Evolutionary conservation across 805 yeast genomes (phyloP), one percentile per base, ranked within the genome.

Genomic region (Limtongia smithiae): DNA sequence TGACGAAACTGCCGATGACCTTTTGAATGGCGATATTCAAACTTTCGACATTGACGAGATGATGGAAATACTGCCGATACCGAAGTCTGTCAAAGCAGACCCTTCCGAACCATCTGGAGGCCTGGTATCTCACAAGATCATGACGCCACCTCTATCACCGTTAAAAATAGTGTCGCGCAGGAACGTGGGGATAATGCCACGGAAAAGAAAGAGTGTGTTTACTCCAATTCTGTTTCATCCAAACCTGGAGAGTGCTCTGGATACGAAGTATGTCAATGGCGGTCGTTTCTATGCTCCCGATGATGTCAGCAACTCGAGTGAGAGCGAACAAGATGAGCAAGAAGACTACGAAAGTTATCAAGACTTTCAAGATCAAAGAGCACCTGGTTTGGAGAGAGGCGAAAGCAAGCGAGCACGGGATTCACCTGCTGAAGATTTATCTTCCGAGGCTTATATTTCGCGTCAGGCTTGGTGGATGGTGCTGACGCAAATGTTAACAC

Each of bases 211-310:
- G 65, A 85, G 95, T 37, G 79, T 83, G 0, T 90, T 88, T 66
- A 85, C 95, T 0, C 95, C 95, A 0, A 71, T 89, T 36, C 74
- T 77, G 36, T 90, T 89, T 68, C 84, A 86, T 60, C 95, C 96
- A 0, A 76, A 83, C 17, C 83, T 87, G 46, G 81, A 80, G 48
- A 76, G 78, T 40, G 80, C 78, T 50, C 81, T 91, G 34, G 97
- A 91, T 63, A 80, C 85, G 48, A 91, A 91, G 62, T 91, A 91
- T 61, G 82, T 83, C 11, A 76, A 76, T 55, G 98, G 98, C 4
- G 98, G 98, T 1, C 85, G 90, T 62, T 91, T 85, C 63, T 89
- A 81, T 62, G 86, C 85, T 12, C 56, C 65, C 3, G 46, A 51
- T 12, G 60, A 51, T 22, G 60, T 48, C 14, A 59, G 48, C n/a